phyloP scores from a whole-genome alignment of 2,329 filamentous ascomycete genomes.

The Sporothrix brunneoviolacea region DNA sequence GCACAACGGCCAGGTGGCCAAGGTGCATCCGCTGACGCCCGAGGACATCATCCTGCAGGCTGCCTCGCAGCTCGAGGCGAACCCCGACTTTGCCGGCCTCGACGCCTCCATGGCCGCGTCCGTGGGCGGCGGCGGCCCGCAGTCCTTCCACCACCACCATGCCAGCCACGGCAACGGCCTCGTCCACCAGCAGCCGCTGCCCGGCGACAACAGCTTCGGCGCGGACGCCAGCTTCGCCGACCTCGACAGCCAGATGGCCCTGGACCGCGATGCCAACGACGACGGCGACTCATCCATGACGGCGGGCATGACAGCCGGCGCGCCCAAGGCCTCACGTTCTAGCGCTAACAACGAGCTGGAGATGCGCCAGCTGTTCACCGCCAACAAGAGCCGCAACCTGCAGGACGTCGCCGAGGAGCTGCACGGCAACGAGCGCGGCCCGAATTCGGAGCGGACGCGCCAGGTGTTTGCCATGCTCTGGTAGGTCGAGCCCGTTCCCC shows the following conservation, averaged over 20 bases:
- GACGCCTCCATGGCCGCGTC: conserved; percentile 44
- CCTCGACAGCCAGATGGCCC: conserved; percentile 49
- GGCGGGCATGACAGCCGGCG: conserved; percentile 30
- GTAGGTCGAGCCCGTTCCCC: conserved; percentile 43
- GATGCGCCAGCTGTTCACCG: conserved; percentile 66
- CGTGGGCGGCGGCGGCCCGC: conserved; percentile 36
- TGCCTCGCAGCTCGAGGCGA: conserved; percentile 47
- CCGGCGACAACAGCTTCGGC: conserved; percentile 48
- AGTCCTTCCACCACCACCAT: conserved; percentile 35
- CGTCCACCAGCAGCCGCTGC: conserved; percentile 47
- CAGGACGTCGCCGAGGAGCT: conserved; percentile 69
- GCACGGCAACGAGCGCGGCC: conserved; percentile 71
- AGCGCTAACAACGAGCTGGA: conserved; percentile 77
- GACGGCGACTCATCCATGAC: conserved; percentile 46
- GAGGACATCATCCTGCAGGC: conserved; percentile 56
- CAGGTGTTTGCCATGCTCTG: conserved; percentile 87
- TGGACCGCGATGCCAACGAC: conserved; percentile 54
- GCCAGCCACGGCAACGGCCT: conserved; percentile 18
- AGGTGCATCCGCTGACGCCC: conserved; percentile 42
- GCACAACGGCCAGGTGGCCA: conserved; percentile 34
- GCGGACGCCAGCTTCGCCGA: conserved; percentile 50
- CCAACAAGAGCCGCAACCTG: conserved; percentile 60
- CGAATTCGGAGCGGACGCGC: conserved; percentile 74
- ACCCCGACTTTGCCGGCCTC: conserved; percentile 38
- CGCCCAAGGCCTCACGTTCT: conserved; percentile 54